Evolutionary conservation across 352 stramenopile species (phyloP).

Genomic region (Globisporangium yorkense): DNA sequence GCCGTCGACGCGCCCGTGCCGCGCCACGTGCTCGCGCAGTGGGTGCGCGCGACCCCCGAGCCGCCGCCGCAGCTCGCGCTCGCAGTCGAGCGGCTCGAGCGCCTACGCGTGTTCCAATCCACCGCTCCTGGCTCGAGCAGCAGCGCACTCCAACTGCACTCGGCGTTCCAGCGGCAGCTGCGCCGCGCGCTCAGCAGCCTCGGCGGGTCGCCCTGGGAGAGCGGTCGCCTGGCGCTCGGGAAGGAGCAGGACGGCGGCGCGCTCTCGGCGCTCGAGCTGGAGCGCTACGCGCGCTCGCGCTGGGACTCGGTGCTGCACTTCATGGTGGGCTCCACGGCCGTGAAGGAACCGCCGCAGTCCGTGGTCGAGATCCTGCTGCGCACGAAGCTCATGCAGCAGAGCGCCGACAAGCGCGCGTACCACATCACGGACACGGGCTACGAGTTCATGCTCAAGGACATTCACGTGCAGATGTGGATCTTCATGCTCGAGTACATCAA

Average conservation of each 20-base stretch:
- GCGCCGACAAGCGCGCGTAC: slow-evolving; percentile 45
- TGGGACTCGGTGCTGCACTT: slow-evolving; percentile 76
- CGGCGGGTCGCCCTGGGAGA: slow-evolving; percentile 72
- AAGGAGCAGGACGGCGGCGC: slow-evolving; percentile 37
- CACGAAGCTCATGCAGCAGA: slow-evolving; percentile 67
- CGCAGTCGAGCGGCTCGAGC: slow-evolving; percentile 50
- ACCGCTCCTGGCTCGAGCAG: slow-evolving; percentile 23
- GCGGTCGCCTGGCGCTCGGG: slow-evolving; percentile 32
- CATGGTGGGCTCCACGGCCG: slow-evolving; percentile 66
- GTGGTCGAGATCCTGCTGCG: slow-evolving; percentile 72
- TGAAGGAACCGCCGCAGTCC: slow-evolving; percentile 54
- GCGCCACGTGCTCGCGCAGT: slow-evolving; percentile 54
- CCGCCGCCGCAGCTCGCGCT: slow-evolving; percentile 41
- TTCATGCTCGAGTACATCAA: slow-evolving; percentile 89
- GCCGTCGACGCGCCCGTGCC: slow-evolving; percentile 44
- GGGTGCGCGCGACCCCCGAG: slow-evolving; percentile 43
- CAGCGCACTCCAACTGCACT: slow-evolving; percentile 23
- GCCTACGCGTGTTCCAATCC: slow-evolving; percentile 49
- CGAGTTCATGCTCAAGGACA: slow-evolving; percentile 91
- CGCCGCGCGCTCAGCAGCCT: slow-evolving; percentile 62
- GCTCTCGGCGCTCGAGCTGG: slow-evolving; percentile 45
- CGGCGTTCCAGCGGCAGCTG: slow-evolving; percentile 58
- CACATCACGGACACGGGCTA: slow-evolving; percentile 88
- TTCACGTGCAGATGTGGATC: slow-evolving; percentile 90
- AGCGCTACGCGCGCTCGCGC: slow-evolving; percentile 48